These are phyloP conservation scores for Tylopilus plumbeoviolaceoides DNA, from an alignment of 768 basidiomycete species.

Conservation along the genomic window DNA sequence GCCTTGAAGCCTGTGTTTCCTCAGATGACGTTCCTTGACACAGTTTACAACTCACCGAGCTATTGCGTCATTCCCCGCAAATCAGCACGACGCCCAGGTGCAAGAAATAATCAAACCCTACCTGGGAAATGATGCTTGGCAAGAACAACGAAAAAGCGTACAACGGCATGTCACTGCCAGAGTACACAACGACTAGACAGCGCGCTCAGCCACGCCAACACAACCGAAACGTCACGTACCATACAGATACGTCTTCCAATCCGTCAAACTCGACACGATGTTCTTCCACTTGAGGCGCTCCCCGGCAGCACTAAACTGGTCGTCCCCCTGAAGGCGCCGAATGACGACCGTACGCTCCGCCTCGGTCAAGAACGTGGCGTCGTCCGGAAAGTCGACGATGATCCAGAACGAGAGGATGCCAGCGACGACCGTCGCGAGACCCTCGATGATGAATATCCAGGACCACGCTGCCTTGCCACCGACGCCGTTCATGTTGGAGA, in stretches of 20 bases:
- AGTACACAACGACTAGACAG: conserved; percentile 49
- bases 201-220: not conserved
- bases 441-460: conserved; percentile 79
- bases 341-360: conserved; percentile 64
- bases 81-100: too few relatives aligned
- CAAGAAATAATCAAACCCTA: conserved; percentile 26
- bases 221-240: conserved; percentile 5
- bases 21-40: not conserved
- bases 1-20: conserved; percentile 52
- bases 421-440: conserved; percentile 63
- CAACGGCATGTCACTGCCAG: conserved; percentile 58
- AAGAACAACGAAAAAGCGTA: conserved; percentile 79
- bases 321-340: not conserved
- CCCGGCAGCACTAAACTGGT: conserved; percentile 49
- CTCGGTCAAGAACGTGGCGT: conserved; percentile 72
- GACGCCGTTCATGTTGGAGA: conserved; percentile 67
- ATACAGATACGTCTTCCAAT: conserved; percentile 69
- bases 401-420: conserved; percentile 68
- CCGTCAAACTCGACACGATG: conserved; percentile 53
- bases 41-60: conserved; percentile 36
- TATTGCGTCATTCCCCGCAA: conserved; percentile 12
- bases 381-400: conserved; percentile 81
- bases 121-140: conserved; percentile 73
- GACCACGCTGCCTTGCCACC: conserved; percentile 63
- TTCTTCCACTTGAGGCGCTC: conserved; percentile 57